phyloP scores from a whole-genome alignment of 2,329 filamentous ascomycete species.

The Ceratocystis eucalypticola region DNA sequence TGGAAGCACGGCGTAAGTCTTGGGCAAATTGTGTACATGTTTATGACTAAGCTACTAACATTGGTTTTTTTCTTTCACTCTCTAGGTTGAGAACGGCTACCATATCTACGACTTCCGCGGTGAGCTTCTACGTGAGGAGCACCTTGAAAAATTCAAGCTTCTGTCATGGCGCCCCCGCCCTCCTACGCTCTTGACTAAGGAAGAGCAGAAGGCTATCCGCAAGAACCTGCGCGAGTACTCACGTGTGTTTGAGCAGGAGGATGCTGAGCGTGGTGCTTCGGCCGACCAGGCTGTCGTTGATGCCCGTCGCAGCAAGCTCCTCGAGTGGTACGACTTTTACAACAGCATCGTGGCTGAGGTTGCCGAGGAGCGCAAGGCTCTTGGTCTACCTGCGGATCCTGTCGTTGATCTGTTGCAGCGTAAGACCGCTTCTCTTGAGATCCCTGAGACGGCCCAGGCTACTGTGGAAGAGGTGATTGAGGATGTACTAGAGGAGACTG shows the following conservation, averaged over 20 bases:
- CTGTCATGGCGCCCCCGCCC: constrained; percentile 89
- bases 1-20: constrained; percentile 87
- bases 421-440: constrained; percentile 41
- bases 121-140: constrained; percentile 75
- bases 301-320: constrained; percentile 63
- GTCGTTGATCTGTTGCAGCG: constrained; percentile 48
- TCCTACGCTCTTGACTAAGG: constrained; percentile 78
- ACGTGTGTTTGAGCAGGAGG: constrained; percentile 87
- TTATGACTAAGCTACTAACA: background rate
- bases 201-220: constrained; percentile 94
- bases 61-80: background rate
- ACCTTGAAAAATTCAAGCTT: constrained; percentile 95
- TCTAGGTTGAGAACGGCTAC: constrained; percentile 72
- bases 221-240: constrained; percentile 98
- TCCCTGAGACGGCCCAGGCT: constrained; percentile 37
- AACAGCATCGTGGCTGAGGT: constrained; percentile 58
- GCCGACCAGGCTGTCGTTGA: constrained; percentile 92
- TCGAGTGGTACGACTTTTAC: constrained; percentile 83
- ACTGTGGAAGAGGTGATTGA: constrained; percentile 82
- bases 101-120: constrained; percentile 96
- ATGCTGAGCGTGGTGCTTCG: constrained; percentile 81
- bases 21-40: background rate
- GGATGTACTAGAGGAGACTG: constrained; percentile 72
- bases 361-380: constrained; percentile 52
- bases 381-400: constrained; percentile 53